phyloP scores from a whole-genome alignment of 2,329 filamentous ascomycete species.

The Cladosporium sp. region DNA sequence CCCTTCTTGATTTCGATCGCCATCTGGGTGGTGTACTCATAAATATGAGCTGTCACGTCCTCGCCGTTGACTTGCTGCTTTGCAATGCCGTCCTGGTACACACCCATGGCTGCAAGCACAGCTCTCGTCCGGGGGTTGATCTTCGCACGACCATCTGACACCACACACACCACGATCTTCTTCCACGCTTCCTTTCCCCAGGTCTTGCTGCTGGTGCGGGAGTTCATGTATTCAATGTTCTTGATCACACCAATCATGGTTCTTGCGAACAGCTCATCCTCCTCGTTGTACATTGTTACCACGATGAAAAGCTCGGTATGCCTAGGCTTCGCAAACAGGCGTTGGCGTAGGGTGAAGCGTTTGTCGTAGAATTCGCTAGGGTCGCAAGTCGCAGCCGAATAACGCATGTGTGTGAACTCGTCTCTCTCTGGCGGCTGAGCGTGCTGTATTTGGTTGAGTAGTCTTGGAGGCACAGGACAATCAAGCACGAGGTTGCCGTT shows the following conservation, averaged over 20 bases:
- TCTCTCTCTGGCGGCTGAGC: constrained; percentile 78
- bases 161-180: constrained; percentile 97
- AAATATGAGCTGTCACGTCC: constrained; percentile 95
- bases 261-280: constrained; percentile 91
- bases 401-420: constrained; percentile 87
- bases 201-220: constrained; percentile 86
- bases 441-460: constrained; percentile 85
- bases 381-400: constrained; percentile 92
- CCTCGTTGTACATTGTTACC: constrained; percentile 98
- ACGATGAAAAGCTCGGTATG: constrained; percentile 96
- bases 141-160: constrained; percentile 94
- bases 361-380: constrained; percentile 83
- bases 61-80: constrained; percentile 97
- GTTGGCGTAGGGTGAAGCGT: constrained; percentile 88
- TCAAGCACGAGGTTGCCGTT: constrained; percentile 95
- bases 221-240: constrained; percentile 98
- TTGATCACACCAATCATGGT: constrained; percentile 98
- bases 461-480: constrained; percentile 85
- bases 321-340: constrained; percentile 85
- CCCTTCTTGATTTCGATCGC: constrained; percentile 87
- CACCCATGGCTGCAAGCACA: constrained; percentile 86
- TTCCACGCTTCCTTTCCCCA: constrained; percentile 99
- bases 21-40: constrained; percentile 86
- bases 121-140: constrained; percentile 92
- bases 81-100: constrained; percentile 97